Evolutionary conservation across 2,329 filamentous ascomycete genomes (phyloP).

Genomic region (Mycosphaerelloides madeirae): DNA sequence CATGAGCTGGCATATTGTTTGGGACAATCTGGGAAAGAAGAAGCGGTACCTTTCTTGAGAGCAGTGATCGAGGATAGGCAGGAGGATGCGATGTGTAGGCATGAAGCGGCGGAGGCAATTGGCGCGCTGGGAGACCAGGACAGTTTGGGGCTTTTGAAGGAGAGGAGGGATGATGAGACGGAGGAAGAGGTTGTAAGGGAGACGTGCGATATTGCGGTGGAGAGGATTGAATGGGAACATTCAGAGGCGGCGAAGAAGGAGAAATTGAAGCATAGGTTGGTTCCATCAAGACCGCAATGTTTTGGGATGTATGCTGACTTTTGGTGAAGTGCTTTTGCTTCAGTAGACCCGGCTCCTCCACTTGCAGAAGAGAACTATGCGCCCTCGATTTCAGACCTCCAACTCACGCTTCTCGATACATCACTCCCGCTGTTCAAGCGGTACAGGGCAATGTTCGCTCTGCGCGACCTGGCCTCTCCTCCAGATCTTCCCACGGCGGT

Average conservation of each 20-base stretch:
- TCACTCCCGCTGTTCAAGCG: slow-evolving; percentile 77
- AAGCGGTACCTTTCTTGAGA: slow-evolving; percentile 68
- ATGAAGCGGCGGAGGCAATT: slow-evolving; percentile 93
- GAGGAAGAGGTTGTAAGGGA: slow-evolving; percentile 82
- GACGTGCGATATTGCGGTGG: slow-evolving; percentile 95
- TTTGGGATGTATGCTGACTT: slow-evolving; percentile 1
- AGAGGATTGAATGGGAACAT: slow-evolving; percentile 89
- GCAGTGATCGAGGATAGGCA: slow-evolving; percentile 67
- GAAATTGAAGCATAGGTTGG: slow-evolving; percentile 74
- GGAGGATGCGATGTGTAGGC: slow-evolving; percentile 93
- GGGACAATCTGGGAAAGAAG: slow-evolving; percentile 77
- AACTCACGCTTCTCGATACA: slow-evolving; percentile 72
- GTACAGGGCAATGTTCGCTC: slow-evolving; percentile 96
- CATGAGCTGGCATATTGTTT: slow-evolving; percentile 97
- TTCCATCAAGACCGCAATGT: neutral
- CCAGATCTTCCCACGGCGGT: slow-evolving; percentile 85
- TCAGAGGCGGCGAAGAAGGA: slow-evolving; percentile 67
- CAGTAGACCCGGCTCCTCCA: slow-evolving; percentile 90
- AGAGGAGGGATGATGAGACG: slow-evolving; percentile 67
- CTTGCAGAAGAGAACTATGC: slow-evolving; percentile 58
- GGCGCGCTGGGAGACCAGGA: slow-evolving; percentile 74
- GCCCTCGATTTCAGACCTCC: slow-evolving; percentile 68
- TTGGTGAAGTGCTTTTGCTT: slow-evolving; percentile 74
- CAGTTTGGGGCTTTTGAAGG: slow-evolving; percentile 68
- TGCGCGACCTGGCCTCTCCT: slow-evolving; percentile 90